phyloP scores from a whole-genome alignment of 805 yeast species.

The Cyberlindnera maclurae region DNA sequence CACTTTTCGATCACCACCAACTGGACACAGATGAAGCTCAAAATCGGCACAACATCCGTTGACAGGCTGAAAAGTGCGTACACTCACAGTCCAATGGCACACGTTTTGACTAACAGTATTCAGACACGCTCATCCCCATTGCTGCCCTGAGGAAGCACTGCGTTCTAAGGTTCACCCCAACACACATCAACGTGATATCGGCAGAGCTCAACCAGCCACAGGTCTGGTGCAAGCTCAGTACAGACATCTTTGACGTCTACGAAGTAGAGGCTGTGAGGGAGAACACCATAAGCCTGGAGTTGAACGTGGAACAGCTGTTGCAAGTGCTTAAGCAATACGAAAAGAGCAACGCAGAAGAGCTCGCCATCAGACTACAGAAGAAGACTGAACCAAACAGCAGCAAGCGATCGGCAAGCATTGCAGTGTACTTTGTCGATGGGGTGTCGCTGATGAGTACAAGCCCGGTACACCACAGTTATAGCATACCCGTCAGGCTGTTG shows the following conservation, averaged over 20 bases:
- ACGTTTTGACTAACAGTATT: conserved; percentile 5
- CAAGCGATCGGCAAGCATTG: conserved; percentile 44
- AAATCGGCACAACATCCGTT: conserved; percentile 22
- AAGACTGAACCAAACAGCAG: conserved; percentile 16
- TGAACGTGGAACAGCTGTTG: conserved; percentile 52
- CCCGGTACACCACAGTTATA: conserved; percentile 55
- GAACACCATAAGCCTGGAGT: conserved; percentile 50
- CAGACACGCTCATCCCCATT: conserved; percentile 41
- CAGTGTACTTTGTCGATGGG: conserved; percentile 46
- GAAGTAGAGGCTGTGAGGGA: conserved; percentile 40
- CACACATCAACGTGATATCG: conserved; percentile 43
- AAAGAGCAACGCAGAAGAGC: conserved; percentile 41
- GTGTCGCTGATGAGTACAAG: conserved; percentile 33
- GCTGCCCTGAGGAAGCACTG: conserved; percentile 47
- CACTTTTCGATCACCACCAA: not conserved
- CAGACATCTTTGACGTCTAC: conserved; percentile 26
- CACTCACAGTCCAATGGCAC: too few species aligned
- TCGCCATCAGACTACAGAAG: conserved; percentile 44
- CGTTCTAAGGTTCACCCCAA: conserved; percentile 47
- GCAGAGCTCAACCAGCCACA: conserved; percentile 53
- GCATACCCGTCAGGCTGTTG: conserved; percentile 62
- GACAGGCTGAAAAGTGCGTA: conserved; percentile 25
- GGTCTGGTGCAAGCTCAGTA: conserved; percentile 55
- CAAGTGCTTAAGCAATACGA: conserved; percentile 55
- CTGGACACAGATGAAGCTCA: conserved; percentile 25